phyloP scores from a whole-genome alignment of 306 rosid species.

The Vigna angularis region DNA sequence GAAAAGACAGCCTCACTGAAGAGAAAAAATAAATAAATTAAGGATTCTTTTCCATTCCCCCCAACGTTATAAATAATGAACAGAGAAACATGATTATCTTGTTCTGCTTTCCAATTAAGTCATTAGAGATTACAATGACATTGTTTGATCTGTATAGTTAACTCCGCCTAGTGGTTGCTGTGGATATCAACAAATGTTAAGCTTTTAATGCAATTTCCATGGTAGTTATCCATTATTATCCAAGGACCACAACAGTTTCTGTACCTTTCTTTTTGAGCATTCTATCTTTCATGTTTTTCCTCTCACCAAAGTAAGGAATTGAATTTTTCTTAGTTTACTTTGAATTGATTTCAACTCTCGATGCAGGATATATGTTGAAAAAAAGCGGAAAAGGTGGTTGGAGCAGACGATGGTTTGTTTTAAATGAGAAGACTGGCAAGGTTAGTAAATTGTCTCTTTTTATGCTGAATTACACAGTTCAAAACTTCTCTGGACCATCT shows the following conservation, averaged over 20 bases:
- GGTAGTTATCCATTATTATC: conserved; percentile 3
- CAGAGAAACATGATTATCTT: conserved; percentile 15
- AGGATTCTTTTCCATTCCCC: conserved; percentile 1
- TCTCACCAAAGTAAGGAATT: conserved; percentile 21
- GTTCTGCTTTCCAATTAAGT: conserved; percentile 19
- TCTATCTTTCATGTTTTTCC: not conserved
- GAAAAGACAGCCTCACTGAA: conserved; percentile 15
- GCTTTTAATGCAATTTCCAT: conserved; percentile 18
- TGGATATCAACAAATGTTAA: conserved; percentile 24
- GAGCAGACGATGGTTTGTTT: conserved; percentile 67
- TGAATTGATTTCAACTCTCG: conserved; percentile 36
- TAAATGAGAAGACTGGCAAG: conserved; percentile 68
- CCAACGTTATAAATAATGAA: conserved; percentile 15
- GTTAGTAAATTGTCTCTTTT: conserved; percentile 48
- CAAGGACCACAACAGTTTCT: conserved; percentile 34
- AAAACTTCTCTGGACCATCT: conserved; percentile 1
- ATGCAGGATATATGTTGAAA: conserved; percentile 64
- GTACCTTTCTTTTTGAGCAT: conserved; percentile 20
- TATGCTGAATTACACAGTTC: conserved; percentile 1
- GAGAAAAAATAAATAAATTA: not conserved
- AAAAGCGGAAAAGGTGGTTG: conserved; percentile 64
- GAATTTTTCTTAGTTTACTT: conserved; percentile 28
- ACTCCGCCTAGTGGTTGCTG: conserved; percentile 13
- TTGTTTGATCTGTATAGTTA: conserved; percentile 3
- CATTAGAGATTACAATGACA: conserved; percentile 1